Evolutionary conservation across 305 asterid species (phyloP).

Genomic region (Ajuga reptans): DNA sequence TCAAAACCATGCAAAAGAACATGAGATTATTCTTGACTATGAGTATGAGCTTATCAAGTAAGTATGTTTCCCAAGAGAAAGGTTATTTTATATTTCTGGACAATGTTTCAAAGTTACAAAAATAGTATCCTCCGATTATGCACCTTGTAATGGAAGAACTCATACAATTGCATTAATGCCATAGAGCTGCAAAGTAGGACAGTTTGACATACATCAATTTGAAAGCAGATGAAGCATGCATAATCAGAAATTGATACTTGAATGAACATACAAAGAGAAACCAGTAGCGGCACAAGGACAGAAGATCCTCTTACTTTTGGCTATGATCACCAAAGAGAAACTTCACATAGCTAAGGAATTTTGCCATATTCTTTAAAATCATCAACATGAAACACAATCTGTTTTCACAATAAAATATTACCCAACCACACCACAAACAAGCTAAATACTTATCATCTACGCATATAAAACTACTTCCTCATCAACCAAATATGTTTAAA

Average conservation of each 20-base stretch:
- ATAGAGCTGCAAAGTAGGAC: too few relatives aligned
- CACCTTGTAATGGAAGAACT: too few relatives aligned
- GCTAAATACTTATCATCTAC: background rate
- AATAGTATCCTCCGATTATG: too few relatives aligned
- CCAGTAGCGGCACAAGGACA: background rate
- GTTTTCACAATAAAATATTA: background rate
- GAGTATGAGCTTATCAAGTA: background rate
- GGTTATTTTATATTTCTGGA: background rate
- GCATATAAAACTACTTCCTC: background rate
- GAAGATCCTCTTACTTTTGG: background rate
- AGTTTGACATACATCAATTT: too few relatives aligned
- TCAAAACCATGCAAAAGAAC: slow-evolving; percentile 3
- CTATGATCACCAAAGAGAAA: background rate
- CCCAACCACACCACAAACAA: background rate
- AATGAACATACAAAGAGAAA: too few relatives aligned
- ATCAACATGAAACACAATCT: background rate
- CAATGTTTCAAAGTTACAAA: too few relatives aligned
- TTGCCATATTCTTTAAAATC: background rate
- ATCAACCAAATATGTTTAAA: too few relatives aligned
- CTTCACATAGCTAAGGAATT: background rate
- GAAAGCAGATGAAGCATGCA: too few relatives aligned
- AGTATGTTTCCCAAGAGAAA: background rate
- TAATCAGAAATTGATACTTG: too few relatives aligned
- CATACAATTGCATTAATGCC: too few relatives aligned
- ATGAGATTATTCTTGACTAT: background rate